Evolutionary conservation across 169 alveolate species (phyloP).

Genomic region (Sarcocystis neurona): DNA sequence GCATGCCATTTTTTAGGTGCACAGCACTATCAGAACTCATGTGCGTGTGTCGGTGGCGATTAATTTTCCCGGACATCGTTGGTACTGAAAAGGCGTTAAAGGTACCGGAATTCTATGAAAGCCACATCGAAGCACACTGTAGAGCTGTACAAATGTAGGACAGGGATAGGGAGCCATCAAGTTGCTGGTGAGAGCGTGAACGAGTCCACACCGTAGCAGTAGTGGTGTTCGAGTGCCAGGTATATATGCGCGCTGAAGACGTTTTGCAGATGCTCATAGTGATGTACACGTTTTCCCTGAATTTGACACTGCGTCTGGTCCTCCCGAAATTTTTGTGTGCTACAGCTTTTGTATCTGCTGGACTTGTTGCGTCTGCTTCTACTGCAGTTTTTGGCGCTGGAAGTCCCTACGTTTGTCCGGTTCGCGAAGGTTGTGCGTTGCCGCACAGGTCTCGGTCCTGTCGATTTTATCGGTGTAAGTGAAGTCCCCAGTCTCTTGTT

Average conservation of each 20-base stretch:
- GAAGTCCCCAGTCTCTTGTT: neutral
- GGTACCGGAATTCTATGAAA: too few relatives aligned
- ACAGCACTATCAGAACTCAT: too few relatives aligned
- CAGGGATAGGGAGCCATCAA: too few relatives aligned
- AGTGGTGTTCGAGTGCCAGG: neutral
- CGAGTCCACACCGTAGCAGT: too few relatives aligned
- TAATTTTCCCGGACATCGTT: too few relatives aligned
- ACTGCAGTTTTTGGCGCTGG: slow-evolving; percentile 32
- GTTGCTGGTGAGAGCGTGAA: too few relatives aligned
- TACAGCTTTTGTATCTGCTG: slow-evolving; percentile 46
- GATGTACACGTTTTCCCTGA: neutral
- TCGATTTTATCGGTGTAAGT: slow-evolving; percentile 52
- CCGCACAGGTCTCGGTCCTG: slow-evolving; percentile 65
- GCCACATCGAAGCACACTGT: too few relatives aligned
- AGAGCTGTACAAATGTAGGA: too few relatives aligned
- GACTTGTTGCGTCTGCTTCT: slow-evolving; percentile 19
- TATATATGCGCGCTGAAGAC: neutral
- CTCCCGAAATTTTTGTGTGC: slow-evolving; percentile 10
- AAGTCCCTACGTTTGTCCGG: slow-evolving; percentile 36
- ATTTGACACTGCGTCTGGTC: slow-evolving; percentile 39
- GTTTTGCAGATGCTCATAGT: neutral
- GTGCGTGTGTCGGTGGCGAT: too few relatives aligned
- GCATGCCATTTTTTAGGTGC: too few relatives aligned
- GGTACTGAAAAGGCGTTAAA: too few relatives aligned
- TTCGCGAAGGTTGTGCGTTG: slow-evolving; percentile 62